These are phyloP conservation scores for Amanita inopinata DNA, from an alignment of 768 basidiomycete species.

Conservation along the genomic window DNA sequence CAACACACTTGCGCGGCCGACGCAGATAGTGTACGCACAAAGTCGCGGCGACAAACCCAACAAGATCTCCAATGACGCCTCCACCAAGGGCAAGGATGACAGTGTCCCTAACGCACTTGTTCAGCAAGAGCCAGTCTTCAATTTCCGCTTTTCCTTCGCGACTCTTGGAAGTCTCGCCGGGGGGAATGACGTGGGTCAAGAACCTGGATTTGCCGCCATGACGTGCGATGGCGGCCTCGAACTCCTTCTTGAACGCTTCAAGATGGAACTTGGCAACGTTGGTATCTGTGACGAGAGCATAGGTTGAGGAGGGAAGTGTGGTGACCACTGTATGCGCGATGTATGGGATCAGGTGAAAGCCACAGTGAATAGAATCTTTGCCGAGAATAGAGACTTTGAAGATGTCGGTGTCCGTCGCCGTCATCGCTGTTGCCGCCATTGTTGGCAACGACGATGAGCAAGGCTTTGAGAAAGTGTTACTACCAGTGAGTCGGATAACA, in stretches of 20 bases:
- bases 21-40: conserved; percentile 85
- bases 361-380: conserved; percentile 84
- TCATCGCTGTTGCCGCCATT: background rate
- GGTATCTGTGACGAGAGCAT: conserved; percentile 89
- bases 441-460: background rate
- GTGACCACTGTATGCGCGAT: conserved; percentile 65
- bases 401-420: conserved; percentile 38
- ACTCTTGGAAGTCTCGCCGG: conserved; percentile 91
- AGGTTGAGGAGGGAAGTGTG: conserved; percentile 70
- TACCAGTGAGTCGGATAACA: background rate
- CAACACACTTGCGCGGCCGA: too few relatives aligned
- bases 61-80: conserved; percentile 93
- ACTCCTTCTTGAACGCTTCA: conserved; percentile 53
- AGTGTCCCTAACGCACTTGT: conserved; percentile 87
- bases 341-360: conserved; percentile 87
- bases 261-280: conserved; percentile 82
- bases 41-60: conserved; percentile 94
- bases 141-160: conserved; percentile 86
- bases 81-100: conserved; percentile 92
- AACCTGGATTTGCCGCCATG: conserved; percentile 45
- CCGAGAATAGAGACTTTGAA: conserved; percentile 78
- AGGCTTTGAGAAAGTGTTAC: background rate
- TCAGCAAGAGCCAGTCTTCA: conserved; percentile 84
- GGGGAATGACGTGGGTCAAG: conserved; percentile 68
- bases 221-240: conserved; percentile 32